Conservation (phyloP, 2,329 filamentous ascomycete species). For the Pezicula radicicola region DNA sequence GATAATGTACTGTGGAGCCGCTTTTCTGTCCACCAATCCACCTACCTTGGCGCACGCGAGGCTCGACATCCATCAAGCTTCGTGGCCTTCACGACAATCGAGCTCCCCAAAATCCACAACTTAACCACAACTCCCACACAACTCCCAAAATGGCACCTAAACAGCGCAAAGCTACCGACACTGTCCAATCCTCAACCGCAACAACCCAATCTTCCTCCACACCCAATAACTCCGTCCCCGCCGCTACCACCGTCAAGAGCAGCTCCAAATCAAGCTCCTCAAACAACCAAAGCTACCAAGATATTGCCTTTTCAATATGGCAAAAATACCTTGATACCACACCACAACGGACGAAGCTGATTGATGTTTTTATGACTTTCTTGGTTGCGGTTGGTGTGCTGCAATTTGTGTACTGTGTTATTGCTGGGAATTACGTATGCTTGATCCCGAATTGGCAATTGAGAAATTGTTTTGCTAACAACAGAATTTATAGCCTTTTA, state of each 20-base stretch:
- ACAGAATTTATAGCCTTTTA: constrained; percentile 74
- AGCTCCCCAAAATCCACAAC: constrained; percentile 3
- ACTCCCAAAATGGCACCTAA: constrained; percentile 46
- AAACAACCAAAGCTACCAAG: constrained; percentile 26
- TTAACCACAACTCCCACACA: constrained; percentile 5
- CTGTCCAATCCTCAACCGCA: constrained; percentile 16
- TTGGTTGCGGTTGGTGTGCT: constrained; percentile 80
- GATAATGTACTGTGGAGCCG: not conserved
- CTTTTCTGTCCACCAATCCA: constrained; percentile 4
- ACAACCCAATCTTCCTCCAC: constrained; percentile 18
- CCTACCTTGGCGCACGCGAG: constrained; percentile 2
- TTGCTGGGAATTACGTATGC: constrained; percentile 93
- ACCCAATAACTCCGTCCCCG: constrained; percentile 23
- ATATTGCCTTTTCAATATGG: constrained; percentile 69
- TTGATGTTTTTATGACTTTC: constrained; percentile 89
- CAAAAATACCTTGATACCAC: constrained; percentile 77
- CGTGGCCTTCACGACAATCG: constrained; percentile 19
- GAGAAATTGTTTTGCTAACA: constrained; percentile 5
- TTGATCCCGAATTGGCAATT: not conserved
- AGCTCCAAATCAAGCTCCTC: constrained; percentile 18
- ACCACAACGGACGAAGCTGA: constrained; percentile 84
- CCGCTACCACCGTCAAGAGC: constrained; percentile 11
- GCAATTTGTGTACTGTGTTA: constrained; percentile 89
- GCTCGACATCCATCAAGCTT: constrained; percentile 16
- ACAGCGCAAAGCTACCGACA: constrained; percentile 35